Conservation (phyloP, 495 filamentous ascomycete species). For the Neurospora africana region DNA sequence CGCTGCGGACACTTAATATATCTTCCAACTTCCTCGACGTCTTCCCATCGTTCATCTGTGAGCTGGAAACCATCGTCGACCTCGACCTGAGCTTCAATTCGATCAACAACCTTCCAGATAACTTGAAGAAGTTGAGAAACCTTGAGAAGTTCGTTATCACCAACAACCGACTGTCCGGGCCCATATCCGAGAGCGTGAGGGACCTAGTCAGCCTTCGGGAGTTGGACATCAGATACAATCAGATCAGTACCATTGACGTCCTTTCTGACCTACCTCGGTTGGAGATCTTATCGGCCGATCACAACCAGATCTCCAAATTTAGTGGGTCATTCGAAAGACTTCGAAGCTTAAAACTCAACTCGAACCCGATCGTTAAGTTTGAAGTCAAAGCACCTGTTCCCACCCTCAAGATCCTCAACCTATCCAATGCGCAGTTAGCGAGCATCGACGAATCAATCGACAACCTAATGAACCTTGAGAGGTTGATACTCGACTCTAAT, state of each 20-base stretch:
- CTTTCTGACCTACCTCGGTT: conserved; percentile 72
- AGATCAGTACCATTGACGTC: conserved; percentile 73
- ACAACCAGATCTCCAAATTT: conserved; percentile 84
- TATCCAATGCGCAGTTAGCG: conserved; percentile 78
- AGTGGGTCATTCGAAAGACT: conserved; percentile 76
- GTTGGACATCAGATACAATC: conserved; percentile 88
- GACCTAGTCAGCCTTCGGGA: conserved; percentile 71
- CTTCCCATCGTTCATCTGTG: conserved; percentile 77
- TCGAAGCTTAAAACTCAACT: conserved; percentile 73
- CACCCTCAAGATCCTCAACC: conserved; percentile 71
- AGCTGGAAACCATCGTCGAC: conserved; percentile 74
- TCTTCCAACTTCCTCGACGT: conserved; percentile 82
- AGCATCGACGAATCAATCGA: conserved; percentile 81
- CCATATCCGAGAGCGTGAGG: conserved; percentile 59
- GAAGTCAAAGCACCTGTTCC: conserved; percentile 67
- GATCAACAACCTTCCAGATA: conserved; percentile 61
- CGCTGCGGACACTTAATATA: conserved; percentile 72
- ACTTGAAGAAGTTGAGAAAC: conserved; percentile 63
- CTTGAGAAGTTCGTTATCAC: conserved; percentile 90
- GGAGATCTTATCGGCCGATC: conserved; percentile 76
- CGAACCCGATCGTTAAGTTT: conserved; percentile 89
- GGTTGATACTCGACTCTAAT: conserved; percentile 85
- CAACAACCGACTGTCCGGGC: conserved; percentile 75
- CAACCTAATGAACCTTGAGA: conserved; percentile 73
- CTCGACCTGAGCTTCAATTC: conserved; percentile 96